Conservation (phyloP, 2,329 filamentous ascomycete genomes). For the Escovopsis sp. region DNA sequence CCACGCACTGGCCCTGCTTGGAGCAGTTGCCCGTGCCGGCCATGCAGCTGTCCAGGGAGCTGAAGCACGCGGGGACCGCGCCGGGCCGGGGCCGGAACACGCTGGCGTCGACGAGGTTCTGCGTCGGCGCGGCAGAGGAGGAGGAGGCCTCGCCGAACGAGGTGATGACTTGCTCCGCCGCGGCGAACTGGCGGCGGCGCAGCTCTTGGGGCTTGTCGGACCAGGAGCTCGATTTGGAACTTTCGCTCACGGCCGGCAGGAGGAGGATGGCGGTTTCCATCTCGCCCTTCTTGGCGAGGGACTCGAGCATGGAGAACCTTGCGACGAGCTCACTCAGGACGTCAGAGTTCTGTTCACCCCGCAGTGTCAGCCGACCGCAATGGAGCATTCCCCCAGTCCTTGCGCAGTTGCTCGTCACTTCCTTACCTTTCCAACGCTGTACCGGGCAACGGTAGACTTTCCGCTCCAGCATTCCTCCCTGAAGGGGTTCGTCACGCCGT, state of each 20-base stretch:
- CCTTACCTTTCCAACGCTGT: conserved; percentile 29
- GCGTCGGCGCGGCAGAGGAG: conserved; percentile 10
- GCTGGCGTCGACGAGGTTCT: conserved; percentile 14
- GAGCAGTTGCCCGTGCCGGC: conserved; percentile 65
- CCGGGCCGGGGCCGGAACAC: conserved; percentile 23
- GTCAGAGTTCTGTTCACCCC: conserved; percentile 21
- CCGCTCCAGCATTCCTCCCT: conserved; percentile 30
- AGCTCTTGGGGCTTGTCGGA: conserved; percentile 27
- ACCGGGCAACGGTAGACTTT: conserved; percentile 27
- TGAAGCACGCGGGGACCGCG: conserved; percentile 59
- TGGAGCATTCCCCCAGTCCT: background rate
- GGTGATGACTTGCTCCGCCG: conserved; percentile 33
- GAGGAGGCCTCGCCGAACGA: conserved; percentile 16
- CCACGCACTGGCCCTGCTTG: conserved; percentile 61
- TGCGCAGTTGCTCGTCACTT: background rate
- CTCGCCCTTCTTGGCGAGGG: conserved; percentile 32
- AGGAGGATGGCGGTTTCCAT: conserved; percentile 44
- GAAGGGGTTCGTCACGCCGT: conserved; percentile 27
- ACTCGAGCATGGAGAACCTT: conserved; percentile 29
- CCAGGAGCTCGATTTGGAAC: conserved; percentile 25
- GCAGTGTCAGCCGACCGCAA: no score
- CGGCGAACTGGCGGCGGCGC: conserved; percentile 29
- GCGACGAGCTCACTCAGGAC: conserved; percentile 29
- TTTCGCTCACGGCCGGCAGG: conserved; percentile 31
- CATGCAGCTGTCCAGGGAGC: conserved; percentile 51